Percentiles rank a stretch among this genome's conserved stretches.
Conservation (phyloP, 352 stramenopile species). For the Phytophthora podocarpi region DNA sequence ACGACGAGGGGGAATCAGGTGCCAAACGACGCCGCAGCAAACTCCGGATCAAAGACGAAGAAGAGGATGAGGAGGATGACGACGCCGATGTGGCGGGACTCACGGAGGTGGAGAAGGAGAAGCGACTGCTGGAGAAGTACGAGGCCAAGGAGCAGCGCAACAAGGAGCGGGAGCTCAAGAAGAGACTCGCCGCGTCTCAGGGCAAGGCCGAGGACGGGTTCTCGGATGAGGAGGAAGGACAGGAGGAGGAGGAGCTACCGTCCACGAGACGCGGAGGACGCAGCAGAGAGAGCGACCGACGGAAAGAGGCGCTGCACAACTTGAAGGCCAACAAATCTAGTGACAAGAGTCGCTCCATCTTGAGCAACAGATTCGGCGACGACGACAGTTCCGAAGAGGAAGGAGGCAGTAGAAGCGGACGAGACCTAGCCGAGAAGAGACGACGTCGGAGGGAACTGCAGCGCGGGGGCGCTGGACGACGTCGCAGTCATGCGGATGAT, state of each 20-base stretch:
- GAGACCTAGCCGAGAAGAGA: conserved; percentile 77
- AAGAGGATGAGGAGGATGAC: conserved; percentile 57
- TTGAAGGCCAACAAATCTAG: conserved; percentile 81
- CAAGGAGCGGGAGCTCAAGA: conserved; percentile 86
- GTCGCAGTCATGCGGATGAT: conserved; percentile 26
- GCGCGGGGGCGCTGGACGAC: conserved; percentile 43
- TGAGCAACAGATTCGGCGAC: conserved; percentile 74
- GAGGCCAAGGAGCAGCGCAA: conserved; percentile 82
- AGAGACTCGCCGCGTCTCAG: conserved; percentile 67
- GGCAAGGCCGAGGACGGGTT: conserved; percentile 46
- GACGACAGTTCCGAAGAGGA: conserved; percentile 61
- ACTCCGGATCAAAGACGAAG: conserved; percentile 42
- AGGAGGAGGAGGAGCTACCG: conserved; percentile 47
- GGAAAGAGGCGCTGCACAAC: conserved; percentile 82
- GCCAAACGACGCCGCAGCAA: conserved; percentile 36
- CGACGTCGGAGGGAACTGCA: conserved; percentile 76
- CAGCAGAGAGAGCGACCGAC: conserved; percentile 68
- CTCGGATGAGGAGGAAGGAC: conserved; percentile 42
- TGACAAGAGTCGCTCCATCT: conserved; percentile 78
- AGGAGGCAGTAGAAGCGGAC: conserved; percentile 36
- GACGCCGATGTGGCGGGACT: conserved; percentile 70
- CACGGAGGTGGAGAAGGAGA: conserved; percentile 89
- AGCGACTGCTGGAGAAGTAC: conserved; percentile 87
- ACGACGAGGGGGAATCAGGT: conserved; percentile 54
- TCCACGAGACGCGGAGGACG: conserved; percentile 60